phyloP scores from a whole-genome alignment of 768 basidiomycete genomes.

The Lyophyllum semitale region DNA sequence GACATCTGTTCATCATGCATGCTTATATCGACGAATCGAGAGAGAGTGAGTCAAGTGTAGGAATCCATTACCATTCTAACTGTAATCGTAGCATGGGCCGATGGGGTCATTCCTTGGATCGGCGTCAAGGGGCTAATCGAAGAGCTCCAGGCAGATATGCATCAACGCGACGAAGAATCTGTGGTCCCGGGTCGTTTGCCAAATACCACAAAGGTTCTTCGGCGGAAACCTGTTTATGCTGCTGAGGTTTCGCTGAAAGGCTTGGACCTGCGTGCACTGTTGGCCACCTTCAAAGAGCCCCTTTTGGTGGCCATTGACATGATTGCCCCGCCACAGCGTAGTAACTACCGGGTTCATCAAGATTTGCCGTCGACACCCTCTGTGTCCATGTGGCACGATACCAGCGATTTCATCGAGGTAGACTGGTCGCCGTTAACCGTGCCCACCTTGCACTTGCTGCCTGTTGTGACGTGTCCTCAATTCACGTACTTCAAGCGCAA shows the following conservation, averaged over 20 bases:
- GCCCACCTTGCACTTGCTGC: conserved; percentile 70
- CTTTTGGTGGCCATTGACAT: conserved; percentile 61
- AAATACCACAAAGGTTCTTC: conserved; percentile 57
- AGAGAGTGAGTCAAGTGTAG: conserved; percentile 44
- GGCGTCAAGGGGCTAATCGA: conserved; percentile 85
- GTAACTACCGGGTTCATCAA: conserved; percentile 49
- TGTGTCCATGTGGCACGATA: conserved; percentile 69
- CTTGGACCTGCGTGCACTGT: conserved; percentile 73
- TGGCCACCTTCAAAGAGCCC: conserved; percentile 77
- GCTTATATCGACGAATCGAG: conserved; percentile 80
- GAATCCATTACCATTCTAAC: neutral
- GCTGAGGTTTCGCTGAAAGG: conserved; percentile 82
- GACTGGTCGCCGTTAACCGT: conserved; percentile 57
- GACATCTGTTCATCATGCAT: conserved; percentile 83
- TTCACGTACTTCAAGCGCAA: conserved; percentile 80
- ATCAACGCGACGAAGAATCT: conserved; percentile 87
- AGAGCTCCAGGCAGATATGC: conserved; percentile 85
- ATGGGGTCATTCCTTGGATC: conserved; percentile 77
- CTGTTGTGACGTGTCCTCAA: conserved; percentile 75
- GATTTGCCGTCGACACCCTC: conserved; percentile 44
- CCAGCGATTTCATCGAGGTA: conserved; percentile 81
- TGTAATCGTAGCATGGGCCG: conserved; percentile 60
- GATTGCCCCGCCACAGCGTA: conserved; percentile 44
- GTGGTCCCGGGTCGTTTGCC: conserved; percentile 57
- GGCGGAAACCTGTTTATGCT: conserved; percentile 85